These are phyloP conservation scores for Salix dunnii DNA, from an alignment of 345 rosid genomes.

Conservation along the genomic window DNA sequence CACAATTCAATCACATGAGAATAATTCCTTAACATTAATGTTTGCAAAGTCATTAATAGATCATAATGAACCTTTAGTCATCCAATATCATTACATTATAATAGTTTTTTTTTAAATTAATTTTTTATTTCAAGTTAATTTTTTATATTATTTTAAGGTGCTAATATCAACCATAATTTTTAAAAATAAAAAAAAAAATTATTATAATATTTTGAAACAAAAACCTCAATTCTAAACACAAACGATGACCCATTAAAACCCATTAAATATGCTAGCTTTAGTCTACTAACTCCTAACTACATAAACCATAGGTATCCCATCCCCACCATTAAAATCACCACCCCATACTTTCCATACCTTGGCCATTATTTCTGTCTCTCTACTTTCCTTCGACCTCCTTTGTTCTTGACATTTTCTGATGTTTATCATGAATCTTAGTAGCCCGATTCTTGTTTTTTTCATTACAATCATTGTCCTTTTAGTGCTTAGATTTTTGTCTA, in stretches of 20 bases:
- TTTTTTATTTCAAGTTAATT: too few species aligned
- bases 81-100: too few species aligned
- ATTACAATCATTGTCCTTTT: neutral
- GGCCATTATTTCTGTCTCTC: neutral
- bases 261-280: too few species aligned
- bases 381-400: neutral
- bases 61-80: neutral
- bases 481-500: conserved; percentile 1
- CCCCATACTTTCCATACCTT: neutral
- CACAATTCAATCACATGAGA: neutral
- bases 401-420: neutral
- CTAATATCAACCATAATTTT: too few species aligned
- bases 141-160: too few species aligned
- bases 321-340: neutral
- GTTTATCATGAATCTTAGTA: conserved; percentile 1
- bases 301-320: neutral
- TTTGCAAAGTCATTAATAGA: too few species aligned
- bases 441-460: neutral
- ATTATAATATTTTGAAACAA: too few species aligned
- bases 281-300: neutral
- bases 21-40: neutral
- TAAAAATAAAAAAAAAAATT: too few species aligned
- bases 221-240: too few species aligned
- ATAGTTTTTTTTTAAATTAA: too few species aligned
- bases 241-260: too few species aligned